A percentile compares a stretch with the other conserved stretches of the same genome.
Conservation (phyloP, 1,139 yeast species). For the Saccharomyces hybrid region DNA sequence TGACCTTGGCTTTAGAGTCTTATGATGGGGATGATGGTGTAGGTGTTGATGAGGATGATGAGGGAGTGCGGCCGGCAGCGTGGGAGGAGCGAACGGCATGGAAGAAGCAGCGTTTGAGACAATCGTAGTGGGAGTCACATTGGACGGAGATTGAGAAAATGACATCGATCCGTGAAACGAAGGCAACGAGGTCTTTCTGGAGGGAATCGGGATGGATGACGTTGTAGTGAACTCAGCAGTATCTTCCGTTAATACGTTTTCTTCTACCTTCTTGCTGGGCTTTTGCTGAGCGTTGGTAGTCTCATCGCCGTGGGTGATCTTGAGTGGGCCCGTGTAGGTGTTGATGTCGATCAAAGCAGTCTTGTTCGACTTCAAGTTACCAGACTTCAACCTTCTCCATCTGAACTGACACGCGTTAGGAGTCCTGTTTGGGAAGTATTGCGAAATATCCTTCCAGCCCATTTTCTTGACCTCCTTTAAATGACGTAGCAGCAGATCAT, state of each 20-base stretch:
- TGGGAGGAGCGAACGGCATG: neutral
- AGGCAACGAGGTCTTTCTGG: neutral
- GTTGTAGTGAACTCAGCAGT: neutral
- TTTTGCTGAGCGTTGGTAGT: neutral
- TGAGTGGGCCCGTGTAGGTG: constrained; percentile 14
- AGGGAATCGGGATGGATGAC: neutral
- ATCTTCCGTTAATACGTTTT: neutral
- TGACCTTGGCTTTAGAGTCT: constrained; percentile 23
- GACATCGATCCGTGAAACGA: neutral
- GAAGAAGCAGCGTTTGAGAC: neutral
- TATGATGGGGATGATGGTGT: constrained; percentile 6
- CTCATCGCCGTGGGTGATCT: constrained; percentile 6
- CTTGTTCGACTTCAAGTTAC: constrained; percentile 52
- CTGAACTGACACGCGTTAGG: constrained; percentile 76
- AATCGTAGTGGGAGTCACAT: neutral
- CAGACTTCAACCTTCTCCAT: constrained; percentile 65
- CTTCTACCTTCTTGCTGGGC: neutral
- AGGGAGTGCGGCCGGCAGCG: neutral
- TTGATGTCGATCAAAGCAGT: constrained; percentile 30
- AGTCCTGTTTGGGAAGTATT: constrained; percentile 59
- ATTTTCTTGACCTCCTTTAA: constrained; percentile 62
- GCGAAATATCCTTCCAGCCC: constrained; percentile 73
- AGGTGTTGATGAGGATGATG: neutral
- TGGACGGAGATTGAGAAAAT: neutral
- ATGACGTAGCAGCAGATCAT: constrained; percentile 59